Evolutionary conservation across 2,329 filamentous ascomycete species (phyloP), one percentile per base, ranked within the genome.

Genomic region (Bisporella sp.): DNA sequence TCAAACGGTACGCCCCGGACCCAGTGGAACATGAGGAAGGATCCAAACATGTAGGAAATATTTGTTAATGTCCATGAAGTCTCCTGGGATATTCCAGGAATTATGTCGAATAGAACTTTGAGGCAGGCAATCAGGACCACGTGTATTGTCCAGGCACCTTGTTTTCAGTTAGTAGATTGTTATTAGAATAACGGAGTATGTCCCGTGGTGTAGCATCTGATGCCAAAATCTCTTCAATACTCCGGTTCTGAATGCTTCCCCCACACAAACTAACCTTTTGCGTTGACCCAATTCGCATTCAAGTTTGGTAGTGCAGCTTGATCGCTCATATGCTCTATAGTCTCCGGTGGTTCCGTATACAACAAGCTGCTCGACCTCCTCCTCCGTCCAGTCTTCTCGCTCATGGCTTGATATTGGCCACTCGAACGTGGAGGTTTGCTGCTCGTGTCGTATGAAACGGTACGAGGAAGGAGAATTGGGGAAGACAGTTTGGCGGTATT

Each of bases 21-120:
- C 77, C 89, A 96, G 73, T 99, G 93, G 73, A 99, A 99, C 93
- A 99, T 99, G 70, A 99, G 82, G 71, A 97, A 99, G 41, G 92
- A 96, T 64, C 90, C 91, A 65, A 93, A 87, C 91, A 97, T 97
- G 78, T 99, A 99, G 47, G 90, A 90, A 70, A 97, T 95, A 72
- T 99, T 99, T 70, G 91, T 96, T 60, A 99, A 76, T 8, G 93
- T 99, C 93, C 93, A 99, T 55, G 92, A 97, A 40, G 90, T 95
- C 73, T 99, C 93, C 72, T 97, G 93, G 33, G 92, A 95, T 62
- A 97, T 87, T 59, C 91, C 90, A 13, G 93, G 93, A 55, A 99
- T 87, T 65, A 96, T 92, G 71, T 96, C 90, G 76, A 92, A 99
- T 64, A 99, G 81, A 66, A 99, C 92, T 74, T 99, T 99, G 67